Evolutionary conservation across 1,139 yeast genomes (phyloP).

Genomic region (Eremothecium gossypii): DNA sequence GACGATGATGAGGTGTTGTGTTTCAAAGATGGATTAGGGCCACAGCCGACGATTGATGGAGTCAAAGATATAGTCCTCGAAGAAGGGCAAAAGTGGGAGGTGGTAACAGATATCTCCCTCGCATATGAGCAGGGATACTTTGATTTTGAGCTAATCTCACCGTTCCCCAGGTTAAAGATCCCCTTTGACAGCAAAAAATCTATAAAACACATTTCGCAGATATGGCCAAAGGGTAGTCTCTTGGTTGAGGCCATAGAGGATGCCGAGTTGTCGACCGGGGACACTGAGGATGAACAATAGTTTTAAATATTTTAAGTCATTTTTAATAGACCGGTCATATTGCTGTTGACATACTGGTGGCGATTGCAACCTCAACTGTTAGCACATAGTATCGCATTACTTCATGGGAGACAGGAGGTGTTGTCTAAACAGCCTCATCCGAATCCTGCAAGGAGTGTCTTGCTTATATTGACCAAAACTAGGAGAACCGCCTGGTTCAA

Average conservation of each 20-base stretch:
- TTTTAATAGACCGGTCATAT: too few relatives aligned
- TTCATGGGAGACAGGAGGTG: too few relatives aligned
- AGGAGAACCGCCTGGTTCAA: too few relatives aligned
- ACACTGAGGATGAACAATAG: too few relatives aligned
- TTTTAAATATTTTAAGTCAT: too few relatives aligned
- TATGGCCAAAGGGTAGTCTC: conserved; percentile 58
- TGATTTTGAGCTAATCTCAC: conserved; percentile 43
- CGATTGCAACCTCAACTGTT: too few relatives aligned
- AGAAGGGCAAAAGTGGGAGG: conserved; percentile 15
- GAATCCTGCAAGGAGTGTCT: too few relatives aligned
- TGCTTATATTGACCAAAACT: too few relatives aligned
- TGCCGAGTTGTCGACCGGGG: conserved; percentile 13
- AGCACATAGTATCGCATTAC: too few relatives aligned
- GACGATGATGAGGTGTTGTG: conserved; percentile 16
- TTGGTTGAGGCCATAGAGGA: conserved; percentile 39
- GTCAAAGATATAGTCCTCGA: conserved; percentile 11
- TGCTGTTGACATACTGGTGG: too few relatives aligned
- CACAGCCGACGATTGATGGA: conserved; percentile 8
- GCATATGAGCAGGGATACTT: conserved; percentile 31
- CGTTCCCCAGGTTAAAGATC: conserved; percentile 46
- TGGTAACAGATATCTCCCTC: conserved; percentile 4
- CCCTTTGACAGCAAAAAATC: conserved; percentile 24
- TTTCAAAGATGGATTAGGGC: conserved; percentile 17
- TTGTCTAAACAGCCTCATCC: too few relatives aligned
- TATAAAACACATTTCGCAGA: conserved; percentile 35